Percentiles rank a stretch among this genome's conserved stretches.
phyloP scores from a whole-genome alignment of 352 stramenopile species.

The Phytophthora crassamura region DNA sequence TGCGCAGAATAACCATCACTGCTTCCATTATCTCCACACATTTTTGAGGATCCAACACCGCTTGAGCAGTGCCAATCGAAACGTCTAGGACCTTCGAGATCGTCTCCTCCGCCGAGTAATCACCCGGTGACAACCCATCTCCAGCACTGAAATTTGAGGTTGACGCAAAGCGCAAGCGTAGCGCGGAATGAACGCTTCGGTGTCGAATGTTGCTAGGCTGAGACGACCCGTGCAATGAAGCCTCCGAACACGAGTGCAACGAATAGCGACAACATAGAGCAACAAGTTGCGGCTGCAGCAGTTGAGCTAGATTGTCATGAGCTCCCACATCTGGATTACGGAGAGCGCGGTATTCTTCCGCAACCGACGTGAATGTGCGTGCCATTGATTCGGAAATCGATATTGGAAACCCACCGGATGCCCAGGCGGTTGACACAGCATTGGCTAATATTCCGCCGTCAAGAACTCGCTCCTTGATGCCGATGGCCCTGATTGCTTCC shows the following conservation, averaged over 20 bases:
- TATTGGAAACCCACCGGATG: slow-evolving; percentile 21
- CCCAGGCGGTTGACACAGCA: slow-evolving; percentile 43
- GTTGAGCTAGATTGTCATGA: slow-evolving; percentile 49
- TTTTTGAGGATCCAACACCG: slow-evolving; percentile 35
- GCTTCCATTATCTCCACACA: slow-evolving; percentile 36
- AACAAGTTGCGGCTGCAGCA: slow-evolving; percentile 52
- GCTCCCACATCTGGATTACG: slow-evolving; percentile 48
- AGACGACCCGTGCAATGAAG: slow-evolving; percentile 29
- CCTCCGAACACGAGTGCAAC: slow-evolving; percentile 48
- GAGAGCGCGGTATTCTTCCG: slow-evolving; percentile 45
- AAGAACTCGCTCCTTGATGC: slow-evolving; percentile 57
- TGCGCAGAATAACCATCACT: slow-evolving; percentile 25
- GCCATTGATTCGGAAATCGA: slow-evolving; percentile 33
- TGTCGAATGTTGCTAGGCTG: slow-evolving; percentile 37
- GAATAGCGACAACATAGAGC: slow-evolving; percentile 41
- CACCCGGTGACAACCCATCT: neutral
- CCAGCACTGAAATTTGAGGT: slow-evolving; percentile 19
- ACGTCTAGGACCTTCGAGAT: slow-evolving; percentile 43
- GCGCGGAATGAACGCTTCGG: slow-evolving; percentile 69
- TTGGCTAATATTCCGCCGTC: slow-evolving; percentile 48
- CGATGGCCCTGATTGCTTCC: slow-evolving; percentile 40
- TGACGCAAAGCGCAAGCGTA: slow-evolving; percentile 53
- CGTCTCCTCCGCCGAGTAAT: slow-evolving; percentile 16
- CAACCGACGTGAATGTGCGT: slow-evolving; percentile 23
- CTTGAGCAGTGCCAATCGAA: slow-evolving; percentile 38